Percentiles rank a stretch among this genome's conserved stretches.
Evolutionary conservation across 352 stramenopile genomes (phyloP).

Genomic region (Phytophthora podocarpi): DNA sequence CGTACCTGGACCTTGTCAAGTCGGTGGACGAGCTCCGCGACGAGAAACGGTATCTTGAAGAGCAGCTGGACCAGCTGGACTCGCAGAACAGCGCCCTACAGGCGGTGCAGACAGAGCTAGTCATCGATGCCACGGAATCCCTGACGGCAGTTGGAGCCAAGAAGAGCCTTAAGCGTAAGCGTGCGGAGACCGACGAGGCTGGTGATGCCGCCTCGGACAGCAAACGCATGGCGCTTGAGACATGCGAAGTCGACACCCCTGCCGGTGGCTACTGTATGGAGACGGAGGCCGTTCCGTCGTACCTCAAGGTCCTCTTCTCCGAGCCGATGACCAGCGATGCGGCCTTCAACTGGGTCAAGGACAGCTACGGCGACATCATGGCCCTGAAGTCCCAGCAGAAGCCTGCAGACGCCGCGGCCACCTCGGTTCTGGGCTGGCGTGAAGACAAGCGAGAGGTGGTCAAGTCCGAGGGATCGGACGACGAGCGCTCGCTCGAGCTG

Average conservation of each 20-base stretch:
- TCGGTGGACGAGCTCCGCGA: constrained; percentile 39
- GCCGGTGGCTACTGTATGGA: constrained; percentile 43
- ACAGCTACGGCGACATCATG: constrained; percentile 55
- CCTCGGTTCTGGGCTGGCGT: constrained; percentile 40
- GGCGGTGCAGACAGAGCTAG: constrained; percentile 42
- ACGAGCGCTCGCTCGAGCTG: constrained; percentile 31
- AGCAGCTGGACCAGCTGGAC: constrained; percentile 50
- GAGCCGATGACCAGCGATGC: constrained; percentile 39
- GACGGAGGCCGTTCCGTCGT: constrained; percentile 44
- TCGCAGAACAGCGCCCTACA: constrained; percentile 50
- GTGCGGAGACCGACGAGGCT: constrained; percentile 18
- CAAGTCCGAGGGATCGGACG: constrained; percentile 4
- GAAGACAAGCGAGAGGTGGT: constrained; percentile 34
- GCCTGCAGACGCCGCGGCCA: neutral
- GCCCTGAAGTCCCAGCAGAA: constrained; percentile 36
- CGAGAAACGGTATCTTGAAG: constrained; percentile 48
- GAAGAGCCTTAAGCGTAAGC: constrained; percentile 44
- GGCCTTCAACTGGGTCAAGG: constrained; percentile 56
- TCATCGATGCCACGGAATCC: constrained; percentile 20
- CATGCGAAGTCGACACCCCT: constrained; percentile 17
- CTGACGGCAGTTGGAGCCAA: constrained; percentile 7
- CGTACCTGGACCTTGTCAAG: constrained; percentile 41
- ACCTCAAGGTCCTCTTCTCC: constrained; percentile 44
- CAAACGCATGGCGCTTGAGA: constrained; percentile 15
- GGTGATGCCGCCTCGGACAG: constrained; percentile 6